These are phyloP conservation scores for Fusarium chlamydosporum DNA, from an alignment of 2,329 filamentous ascomycete genomes.

Conservation along the genomic window DNA sequence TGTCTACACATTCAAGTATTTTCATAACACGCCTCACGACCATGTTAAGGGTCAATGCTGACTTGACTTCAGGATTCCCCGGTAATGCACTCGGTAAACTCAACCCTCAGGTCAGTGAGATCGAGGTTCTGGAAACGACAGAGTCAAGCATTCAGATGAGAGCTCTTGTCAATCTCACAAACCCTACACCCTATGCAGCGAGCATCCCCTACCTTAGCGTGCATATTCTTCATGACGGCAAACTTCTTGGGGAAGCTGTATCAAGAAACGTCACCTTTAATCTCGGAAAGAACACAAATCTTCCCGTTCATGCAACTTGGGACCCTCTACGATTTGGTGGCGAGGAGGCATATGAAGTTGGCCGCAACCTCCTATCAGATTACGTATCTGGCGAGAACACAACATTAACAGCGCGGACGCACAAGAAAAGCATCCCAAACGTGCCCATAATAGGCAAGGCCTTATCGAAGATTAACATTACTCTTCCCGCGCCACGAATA, in stretches of 20 bases:
- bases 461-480: constrained; percentile 78
- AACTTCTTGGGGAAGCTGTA: constrained; percentile 80
- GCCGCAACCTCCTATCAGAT: constrained; percentile 81
- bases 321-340: constrained; percentile 76
- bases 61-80: constrained; percentile 68
- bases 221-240: constrained; percentile 79
- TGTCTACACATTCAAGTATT: constrained; percentile 51
- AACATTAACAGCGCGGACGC: constrained; percentile 79
- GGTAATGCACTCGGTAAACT: constrained; percentile 64
- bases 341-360: constrained; percentile 70
- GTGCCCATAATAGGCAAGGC: constrained; percentile 80
- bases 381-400: constrained; percentile 93
- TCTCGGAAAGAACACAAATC: constrained; percentile 78
- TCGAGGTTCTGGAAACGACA: constrained; percentile 81
- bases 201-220: constrained; percentile 84
- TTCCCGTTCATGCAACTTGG: constrained; percentile 80
- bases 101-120: constrained; percentile 75
- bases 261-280: constrained; percentile 73
- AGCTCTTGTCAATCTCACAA: constrained; percentile 85
- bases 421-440: constrained; percentile 79
- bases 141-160: constrained; percentile 77
- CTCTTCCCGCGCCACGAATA: constrained; percentile 78
- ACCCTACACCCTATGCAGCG: constrained; percentile 89
- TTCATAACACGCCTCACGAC: constrained; percentile 49
- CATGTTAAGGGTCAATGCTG: constrained; percentile 50